These are phyloP conservation scores for Botrytis pseudocinerea DNA, from an alignment of 2,329 filamentous ascomycete genomes.

Conservation along the genomic window DNA sequence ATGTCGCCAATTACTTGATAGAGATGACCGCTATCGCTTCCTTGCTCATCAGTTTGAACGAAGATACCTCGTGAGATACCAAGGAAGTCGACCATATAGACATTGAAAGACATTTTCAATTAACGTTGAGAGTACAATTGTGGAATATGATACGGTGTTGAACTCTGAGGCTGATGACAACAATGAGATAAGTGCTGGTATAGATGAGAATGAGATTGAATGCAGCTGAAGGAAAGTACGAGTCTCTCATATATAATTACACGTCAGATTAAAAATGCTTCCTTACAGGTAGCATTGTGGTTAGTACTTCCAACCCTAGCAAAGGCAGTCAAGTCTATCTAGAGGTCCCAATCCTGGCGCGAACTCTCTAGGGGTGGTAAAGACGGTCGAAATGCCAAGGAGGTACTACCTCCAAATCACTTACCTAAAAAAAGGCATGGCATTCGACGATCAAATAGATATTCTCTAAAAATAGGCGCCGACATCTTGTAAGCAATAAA, in stretches of 20 bases:
- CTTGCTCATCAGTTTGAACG: constrained; percentile 20
- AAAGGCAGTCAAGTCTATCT: constrained; percentile 19
- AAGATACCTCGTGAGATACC: constrained; percentile 22
- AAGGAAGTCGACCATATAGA: constrained; percentile 22
- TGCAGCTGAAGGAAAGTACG: not conserved
- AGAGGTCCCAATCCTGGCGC: constrained; percentile 21
- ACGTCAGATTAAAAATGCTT: not conserved
- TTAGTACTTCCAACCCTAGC: not conserved
- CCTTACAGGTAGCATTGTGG: not conserved
- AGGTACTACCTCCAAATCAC: not conserved
- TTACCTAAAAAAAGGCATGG: constrained; percentile 11
- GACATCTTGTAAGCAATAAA: not conserved
- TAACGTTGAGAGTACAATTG: not conserved
- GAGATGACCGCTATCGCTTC: constrained; percentile 19
- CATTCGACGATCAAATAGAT: constrained; percentile 2
- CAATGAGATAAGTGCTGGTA: not conserved
- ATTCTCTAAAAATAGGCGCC: constrained; percentile 4
- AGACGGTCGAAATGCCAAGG: constrained; percentile 12
- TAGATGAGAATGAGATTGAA: not conserved
- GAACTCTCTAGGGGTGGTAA: not conserved
- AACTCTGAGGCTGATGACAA: not conserved
- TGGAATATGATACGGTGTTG: not conserved
- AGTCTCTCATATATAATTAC: constrained; percentile 12
- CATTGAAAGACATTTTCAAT: constrained; percentile 16
- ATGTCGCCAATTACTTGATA: constrained; percentile 25